Conservation (phyloP, 192 early-diverging fungal species). For the Coemansia sp. region DNA sequence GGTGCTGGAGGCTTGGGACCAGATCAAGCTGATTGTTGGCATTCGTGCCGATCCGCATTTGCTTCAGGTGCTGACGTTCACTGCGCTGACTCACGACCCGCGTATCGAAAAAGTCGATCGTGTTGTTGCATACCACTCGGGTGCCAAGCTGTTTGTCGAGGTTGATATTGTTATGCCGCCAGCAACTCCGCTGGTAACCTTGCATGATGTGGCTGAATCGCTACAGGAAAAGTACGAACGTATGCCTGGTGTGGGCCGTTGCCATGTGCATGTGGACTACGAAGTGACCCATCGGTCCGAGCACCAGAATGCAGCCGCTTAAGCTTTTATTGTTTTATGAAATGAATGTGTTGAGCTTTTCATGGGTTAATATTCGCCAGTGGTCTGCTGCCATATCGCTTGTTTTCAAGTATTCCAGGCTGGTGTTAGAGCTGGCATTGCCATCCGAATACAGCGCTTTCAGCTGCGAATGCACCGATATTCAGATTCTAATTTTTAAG, state of each 20-base stretch:
- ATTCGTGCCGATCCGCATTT: conserved; percentile 77
- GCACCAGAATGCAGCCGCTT: conserved; percentile 54
- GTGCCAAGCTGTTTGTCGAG: conserved; percentile 88
- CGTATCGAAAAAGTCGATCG: conserved; percentile 71
- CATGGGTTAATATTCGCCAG: too few relatives aligned
- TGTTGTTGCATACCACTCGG: conserved; percentile 82
- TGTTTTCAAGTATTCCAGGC: too few relatives aligned
- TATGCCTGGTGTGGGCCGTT: conserved; percentile 82
- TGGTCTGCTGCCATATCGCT: too few relatives aligned
- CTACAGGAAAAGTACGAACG: conserved; percentile 87
- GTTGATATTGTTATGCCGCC: conserved; percentile 94
- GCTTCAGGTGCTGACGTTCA: conserved; percentile 82
- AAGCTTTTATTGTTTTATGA: background rate
- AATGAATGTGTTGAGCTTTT: too few relatives aligned
- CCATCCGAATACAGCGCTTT: too few relatives aligned
- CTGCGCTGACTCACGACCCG: conserved; percentile 73
- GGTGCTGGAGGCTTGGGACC: conserved; percentile 65
- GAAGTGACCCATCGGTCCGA: conserved; percentile 83
- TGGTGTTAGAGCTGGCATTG: too few relatives aligned
- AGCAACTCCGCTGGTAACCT: conserved; percentile 69
- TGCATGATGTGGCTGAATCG: conserved; percentile 92
- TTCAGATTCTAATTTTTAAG: too few relatives aligned
- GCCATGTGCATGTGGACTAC: conserved; percentile 94
- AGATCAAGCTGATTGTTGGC: conserved; percentile 75
- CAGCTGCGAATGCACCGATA: too few relatives aligned